phyloP scores from a whole-genome alignment of 108 stramenopile genomes.

The Fistulifera pelliculosa region DNA sequence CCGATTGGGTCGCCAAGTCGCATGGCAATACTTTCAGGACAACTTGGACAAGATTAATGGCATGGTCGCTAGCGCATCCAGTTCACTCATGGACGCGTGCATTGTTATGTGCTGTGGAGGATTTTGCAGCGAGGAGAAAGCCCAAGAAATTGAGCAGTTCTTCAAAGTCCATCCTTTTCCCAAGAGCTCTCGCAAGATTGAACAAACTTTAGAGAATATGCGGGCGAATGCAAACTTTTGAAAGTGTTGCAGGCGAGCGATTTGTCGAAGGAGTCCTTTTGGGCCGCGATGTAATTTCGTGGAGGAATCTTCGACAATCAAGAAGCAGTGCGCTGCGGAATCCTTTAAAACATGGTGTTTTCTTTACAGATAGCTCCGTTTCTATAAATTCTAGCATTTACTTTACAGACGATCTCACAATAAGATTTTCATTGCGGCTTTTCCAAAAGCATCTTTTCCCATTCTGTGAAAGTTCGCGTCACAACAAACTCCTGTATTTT shows the following conservation, averaged over 20 bases:
- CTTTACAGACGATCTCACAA: too few species aligned
- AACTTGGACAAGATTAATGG: conserved; percentile 69
- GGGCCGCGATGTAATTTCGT: conserved; percentile 23
- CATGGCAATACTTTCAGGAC: conserved; percentile 87
- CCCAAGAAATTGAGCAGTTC: conserved; percentile 86
- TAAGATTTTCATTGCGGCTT: neutral
- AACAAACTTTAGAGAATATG: conserved; percentile 78
- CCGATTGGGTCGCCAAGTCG: conserved; percentile 66
- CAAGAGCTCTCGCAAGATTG: conserved; percentile 70
- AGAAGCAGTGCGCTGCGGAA: too few species aligned
- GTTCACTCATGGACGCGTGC: conserved; percentile 86
- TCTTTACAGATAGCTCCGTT: too few species aligned
- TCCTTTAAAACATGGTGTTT: too few species aligned
- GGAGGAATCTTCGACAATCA: too few species aligned
- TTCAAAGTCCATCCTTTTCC: conserved; percentile 79
- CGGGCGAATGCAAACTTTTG: conserved; percentile 71
- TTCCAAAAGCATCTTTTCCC: conserved; percentile 29
- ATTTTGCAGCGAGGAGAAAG: conserved; percentile 71
- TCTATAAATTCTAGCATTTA: too few species aligned
- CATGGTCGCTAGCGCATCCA: conserved; percentile 80
- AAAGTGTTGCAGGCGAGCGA: conserved; percentile 47
- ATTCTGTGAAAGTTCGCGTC: conserved; percentile 45
- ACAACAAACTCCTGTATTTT: conserved; percentile 48
- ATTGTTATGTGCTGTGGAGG: conserved; percentile 78
- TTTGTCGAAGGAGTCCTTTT: conserved; percentile 44